Evolutionary conservation across 495 filamentous ascomycete species (phyloP).

Genomic region (Cetradonia linearis): DNA sequence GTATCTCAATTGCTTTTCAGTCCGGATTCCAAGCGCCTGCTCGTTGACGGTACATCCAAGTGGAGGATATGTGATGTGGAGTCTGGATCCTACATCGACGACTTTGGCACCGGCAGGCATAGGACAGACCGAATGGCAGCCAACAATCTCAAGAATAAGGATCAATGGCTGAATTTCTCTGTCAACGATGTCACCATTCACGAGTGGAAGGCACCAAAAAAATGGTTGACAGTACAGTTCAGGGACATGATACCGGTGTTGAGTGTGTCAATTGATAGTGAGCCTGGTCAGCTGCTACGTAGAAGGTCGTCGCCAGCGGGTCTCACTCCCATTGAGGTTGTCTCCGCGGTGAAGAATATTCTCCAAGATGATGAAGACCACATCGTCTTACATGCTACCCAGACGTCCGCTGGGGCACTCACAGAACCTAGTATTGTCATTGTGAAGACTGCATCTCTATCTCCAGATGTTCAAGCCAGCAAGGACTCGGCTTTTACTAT

Average conservation of each 20-base stretch:
- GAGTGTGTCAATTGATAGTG: neutral
- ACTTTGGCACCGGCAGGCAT: neutral
- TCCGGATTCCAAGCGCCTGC: neutral
- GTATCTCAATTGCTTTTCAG: neutral
- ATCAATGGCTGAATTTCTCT: neutral
- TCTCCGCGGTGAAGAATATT: neutral
- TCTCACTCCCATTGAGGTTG: neutral
- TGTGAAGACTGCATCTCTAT: neutral
- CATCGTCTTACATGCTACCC: neutral
- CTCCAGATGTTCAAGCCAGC: neutral
- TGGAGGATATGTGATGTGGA: neutral
- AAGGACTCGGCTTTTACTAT: neutral
- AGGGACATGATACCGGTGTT: neutral
- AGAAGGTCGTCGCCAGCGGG: constrained; percentile 1
- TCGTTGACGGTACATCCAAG: neutral
- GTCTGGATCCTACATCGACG: neutral
- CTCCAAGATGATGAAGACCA: neutral
- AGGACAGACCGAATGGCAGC: neutral
- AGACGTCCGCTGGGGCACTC: neutral
- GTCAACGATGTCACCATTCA: neutral
- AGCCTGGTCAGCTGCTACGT: neutral
- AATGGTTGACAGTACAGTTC: neutral
- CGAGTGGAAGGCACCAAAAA: neutral
- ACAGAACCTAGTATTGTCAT: neutral
- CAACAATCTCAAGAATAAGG: neutral